These are phyloP conservation scores for Mycena indigotica DNA, from an alignment of 768 basidiomycete genomes.

Conservation along the genomic window DNA sequence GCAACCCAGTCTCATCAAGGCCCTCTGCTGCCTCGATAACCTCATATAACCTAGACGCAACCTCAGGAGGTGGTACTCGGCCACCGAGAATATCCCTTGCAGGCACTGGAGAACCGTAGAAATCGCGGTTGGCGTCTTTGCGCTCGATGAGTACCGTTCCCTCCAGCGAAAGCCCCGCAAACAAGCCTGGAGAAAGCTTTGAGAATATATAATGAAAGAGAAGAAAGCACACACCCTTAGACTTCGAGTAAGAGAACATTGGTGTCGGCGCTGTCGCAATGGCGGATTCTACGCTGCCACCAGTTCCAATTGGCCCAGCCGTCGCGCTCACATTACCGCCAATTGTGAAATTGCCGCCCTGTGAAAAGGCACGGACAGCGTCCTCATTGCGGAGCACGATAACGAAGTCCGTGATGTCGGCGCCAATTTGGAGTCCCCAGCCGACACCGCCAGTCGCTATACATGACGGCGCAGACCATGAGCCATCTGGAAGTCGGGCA, in stretches of 20 bases:
- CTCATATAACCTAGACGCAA: conserved; percentile 89
- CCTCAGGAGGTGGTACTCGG: conserved; percentile 95
- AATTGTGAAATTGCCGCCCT: conserved; percentile 95
- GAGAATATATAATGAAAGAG: not conserved
- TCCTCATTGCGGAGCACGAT: conserved; percentile 97
- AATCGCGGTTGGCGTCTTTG: conserved; percentile 94
- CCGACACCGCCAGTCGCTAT: conserved; percentile 95
- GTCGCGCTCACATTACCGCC: conserved; percentile 85
- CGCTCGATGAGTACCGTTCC: conserved; percentile 93
- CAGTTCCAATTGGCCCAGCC: conserved; percentile 93
- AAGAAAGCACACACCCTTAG: conserved; percentile 65
- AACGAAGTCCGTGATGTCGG: conserved; percentile 94
- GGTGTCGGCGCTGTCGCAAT: conserved; percentile 85
- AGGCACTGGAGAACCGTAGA: conserved; percentile 90
- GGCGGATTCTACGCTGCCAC: conserved; percentile 84
- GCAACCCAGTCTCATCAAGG: conserved; percentile 81
- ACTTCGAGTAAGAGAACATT: conserved; percentile 97
- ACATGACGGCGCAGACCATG: conserved; percentile 96
- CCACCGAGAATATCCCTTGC: conserved; percentile 91
- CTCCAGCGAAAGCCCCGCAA: conserved; percentile 92
- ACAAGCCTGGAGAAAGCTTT: conserved; percentile 64
- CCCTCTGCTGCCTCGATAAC: conserved; percentile 97
- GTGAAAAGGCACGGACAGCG: conserved; percentile 91
- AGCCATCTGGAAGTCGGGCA: conserved; percentile 89
- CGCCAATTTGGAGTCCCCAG: conserved; percentile 95